Conservation (phyloP, 1,139 yeast species). For the Hyphopichia khmerensis region DNA sequence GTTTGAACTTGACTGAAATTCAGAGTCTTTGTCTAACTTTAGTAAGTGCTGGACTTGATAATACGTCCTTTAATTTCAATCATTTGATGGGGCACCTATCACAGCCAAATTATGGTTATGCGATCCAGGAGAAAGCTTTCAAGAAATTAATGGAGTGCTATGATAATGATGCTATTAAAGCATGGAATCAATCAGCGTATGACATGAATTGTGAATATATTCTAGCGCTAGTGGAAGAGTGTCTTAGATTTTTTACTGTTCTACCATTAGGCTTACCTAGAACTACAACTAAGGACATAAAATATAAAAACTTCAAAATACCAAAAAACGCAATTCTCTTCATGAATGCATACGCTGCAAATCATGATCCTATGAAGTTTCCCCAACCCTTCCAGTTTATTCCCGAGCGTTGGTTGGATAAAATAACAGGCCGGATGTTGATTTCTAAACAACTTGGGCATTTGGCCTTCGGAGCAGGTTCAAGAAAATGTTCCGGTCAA, state of each 20-base stretch:
- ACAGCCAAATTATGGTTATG: slow-evolving; percentile 41
- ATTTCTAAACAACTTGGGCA: slow-evolving; percentile 34
- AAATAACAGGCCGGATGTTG: slow-evolving; percentile 15
- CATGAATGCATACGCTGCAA: slow-evolving; percentile 72
- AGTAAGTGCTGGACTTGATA: slow-evolving; percentile 80
- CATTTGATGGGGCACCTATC: slow-evolving; percentile 64
- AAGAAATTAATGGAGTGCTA: slow-evolving; percentile 30
- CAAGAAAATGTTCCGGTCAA: slow-evolving; percentile 68
- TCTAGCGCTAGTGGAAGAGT: slow-evolving; percentile 60
- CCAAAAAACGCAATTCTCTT: slow-evolving; percentile 58
- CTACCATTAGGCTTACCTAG: slow-evolving; percentile 70
- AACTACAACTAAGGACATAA: slow-evolving; percentile 50
- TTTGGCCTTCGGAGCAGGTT: slow-evolving; percentile 69
- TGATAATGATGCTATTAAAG: slow-evolving; percentile 28
- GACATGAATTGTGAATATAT: slow-evolving; percentile 46
- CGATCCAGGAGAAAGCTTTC: slow-evolving; percentile 44
- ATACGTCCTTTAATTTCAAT: slow-evolving; percentile 63
- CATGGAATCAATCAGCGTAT: slow-evolving; percentile 47
- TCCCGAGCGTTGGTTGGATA: slow-evolving; percentile 60
- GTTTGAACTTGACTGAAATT: slow-evolving; percentile 42
- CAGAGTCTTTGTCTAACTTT: slow-evolving; percentile 67
- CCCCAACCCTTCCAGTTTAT: slow-evolving; percentile 50
- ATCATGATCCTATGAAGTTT: slow-evolving; percentile 55
- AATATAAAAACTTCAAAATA: slow-evolving; percentile 36
- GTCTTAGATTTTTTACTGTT: slow-evolving; percentile 61